Conservation (phyloP, 768 basidiomycete genomes). For the Cyathus striatus region DNA sequence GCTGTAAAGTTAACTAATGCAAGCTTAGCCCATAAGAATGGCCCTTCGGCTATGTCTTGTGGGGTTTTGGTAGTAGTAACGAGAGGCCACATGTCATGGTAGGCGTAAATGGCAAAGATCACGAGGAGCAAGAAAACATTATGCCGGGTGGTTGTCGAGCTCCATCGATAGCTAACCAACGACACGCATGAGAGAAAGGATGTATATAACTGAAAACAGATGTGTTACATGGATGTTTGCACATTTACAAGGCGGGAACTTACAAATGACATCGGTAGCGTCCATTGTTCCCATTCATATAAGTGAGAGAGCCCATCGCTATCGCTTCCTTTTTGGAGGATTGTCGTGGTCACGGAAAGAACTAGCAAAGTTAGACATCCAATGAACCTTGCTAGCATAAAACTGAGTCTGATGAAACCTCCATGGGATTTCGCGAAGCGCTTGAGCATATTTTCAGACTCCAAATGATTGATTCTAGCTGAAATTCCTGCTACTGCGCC, state of each 20-base stretch:
- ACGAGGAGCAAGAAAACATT: slow-evolving; percentile 17
- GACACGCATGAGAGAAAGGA: slow-evolving; percentile 33
- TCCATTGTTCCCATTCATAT: background rate
- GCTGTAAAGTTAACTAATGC: slow-evolving; percentile 35
- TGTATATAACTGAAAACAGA: slow-evolving; percentile 29
- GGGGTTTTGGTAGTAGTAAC: slow-evolving; percentile 40
- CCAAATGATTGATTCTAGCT: too few species aligned
- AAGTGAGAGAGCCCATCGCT: too few species aligned
- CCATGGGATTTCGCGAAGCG: background rate
- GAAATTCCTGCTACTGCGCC: too few species aligned
- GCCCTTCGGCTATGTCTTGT: slow-evolving; percentile 37
- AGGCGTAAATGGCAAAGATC: slow-evolving; percentile 38
- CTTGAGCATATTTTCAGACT: background rate
- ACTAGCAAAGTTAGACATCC: background rate
- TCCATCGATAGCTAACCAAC: slow-evolving; percentile 22
- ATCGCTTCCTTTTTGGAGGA: too few species aligned
- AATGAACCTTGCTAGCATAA: background rate
- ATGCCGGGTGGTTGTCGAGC: slow-evolving; percentile 11
- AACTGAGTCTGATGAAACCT: background rate
- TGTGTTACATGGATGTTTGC: background rate
- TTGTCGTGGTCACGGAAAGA: background rate
- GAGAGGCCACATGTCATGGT: slow-evolving; percentile 56
- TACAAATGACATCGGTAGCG: background rate
- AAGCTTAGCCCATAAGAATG: slow-evolving; percentile 45
- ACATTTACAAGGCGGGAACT: background rate